Conservation (phyloP, 2,329 filamentous ascomycete genomes). For the Microcera coccophila region DNA sequence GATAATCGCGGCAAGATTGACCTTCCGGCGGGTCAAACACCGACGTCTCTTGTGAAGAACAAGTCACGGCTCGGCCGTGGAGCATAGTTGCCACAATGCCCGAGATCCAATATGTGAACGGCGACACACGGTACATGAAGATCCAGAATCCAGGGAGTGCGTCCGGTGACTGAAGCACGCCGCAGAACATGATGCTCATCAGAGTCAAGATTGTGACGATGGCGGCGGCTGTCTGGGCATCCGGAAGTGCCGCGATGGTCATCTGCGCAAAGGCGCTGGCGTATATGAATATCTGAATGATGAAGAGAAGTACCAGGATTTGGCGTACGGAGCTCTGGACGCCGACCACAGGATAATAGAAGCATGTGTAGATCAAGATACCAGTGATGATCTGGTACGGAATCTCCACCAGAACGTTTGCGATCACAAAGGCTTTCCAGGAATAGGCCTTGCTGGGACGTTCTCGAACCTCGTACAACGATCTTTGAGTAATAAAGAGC, state of each 20-base stretch:
- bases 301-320: constrained; percentile 61
- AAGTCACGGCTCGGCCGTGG: constrained; percentile 49
- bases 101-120: constrained; percentile 65
- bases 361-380: constrained; percentile 59
- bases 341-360: constrained; percentile 63
- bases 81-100: constrained; percentile 66
- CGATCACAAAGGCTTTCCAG: constrained; percentile 68
- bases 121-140: constrained; percentile 67
- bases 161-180: constrained; percentile 57
- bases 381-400: constrained; percentile 65
- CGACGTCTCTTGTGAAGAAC: constrained; percentile 54
- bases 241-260: constrained; percentile 65
- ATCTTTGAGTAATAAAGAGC: constrained; percentile 68
- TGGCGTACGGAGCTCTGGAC: constrained; percentile 52
- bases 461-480: constrained; percentile 74
- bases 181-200: constrained; percentile 58
- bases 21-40: constrained; percentile 61
- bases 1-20: constrained; percentile 61
- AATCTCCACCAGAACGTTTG: constrained; percentile 69
- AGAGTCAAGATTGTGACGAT: constrained; percentile 58
- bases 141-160: constrained; percentile 69
- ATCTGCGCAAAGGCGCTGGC: constrained; percentile 70
- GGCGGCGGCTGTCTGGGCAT: constrained; percentile 64
- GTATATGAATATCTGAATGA: constrained; percentile 65
- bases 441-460: constrained; percentile 71